Evolutionary conservation across 768 basidiomycete genomes (phyloP), one percentile per base, ranked within the genome.

Genomic region (Naganishia randhawae): DNA sequence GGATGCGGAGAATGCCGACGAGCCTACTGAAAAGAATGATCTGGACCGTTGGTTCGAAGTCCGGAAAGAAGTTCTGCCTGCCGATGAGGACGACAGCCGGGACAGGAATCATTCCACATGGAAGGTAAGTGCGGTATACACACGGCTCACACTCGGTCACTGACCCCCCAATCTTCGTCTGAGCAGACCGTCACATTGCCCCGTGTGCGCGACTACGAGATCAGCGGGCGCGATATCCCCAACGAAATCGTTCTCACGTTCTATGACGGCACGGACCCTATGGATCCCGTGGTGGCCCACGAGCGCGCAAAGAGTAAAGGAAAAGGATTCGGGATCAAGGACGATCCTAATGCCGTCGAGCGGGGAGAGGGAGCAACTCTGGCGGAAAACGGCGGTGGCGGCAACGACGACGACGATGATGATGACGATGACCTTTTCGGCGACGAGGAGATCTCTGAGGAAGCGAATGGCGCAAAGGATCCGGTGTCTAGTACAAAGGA

Each of bases 161-260:
- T 65, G 27, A 32, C 51, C n/a, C 29, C 54, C 64, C 42, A 57
- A 17, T 22, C 45, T 19, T 5, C 16, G n/a, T 48, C 37, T 45
- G 29, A 2, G 9, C 33, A 57, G 53, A 33, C 50, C n/a, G 48
- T 52, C 17, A 50, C 52, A 2, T 25, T 64, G 17, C 45, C 62
- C 5, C 63, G 50, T 3, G 25, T 69, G 0, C 69, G 76, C 51
- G 72, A 72, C 35, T 79, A 76, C 66, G 78, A 79, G 37, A 71
- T 76, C 16, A 70, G 67, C 8, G 57, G 71, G 41, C 66, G 54
- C 6, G 65, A 51, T n/a, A 64, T 69, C 1, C 63, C 53, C 8
- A 73, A 75, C 48, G 76, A 77, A 45, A 55, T 77, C 16, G 57
- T 79, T 10, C 29, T 79, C 3, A 64, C 73, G 0, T 76, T 79